Conservation (phyloP, 306 rosid genomes). For the Dalbergia cochinchinensis region DNA sequence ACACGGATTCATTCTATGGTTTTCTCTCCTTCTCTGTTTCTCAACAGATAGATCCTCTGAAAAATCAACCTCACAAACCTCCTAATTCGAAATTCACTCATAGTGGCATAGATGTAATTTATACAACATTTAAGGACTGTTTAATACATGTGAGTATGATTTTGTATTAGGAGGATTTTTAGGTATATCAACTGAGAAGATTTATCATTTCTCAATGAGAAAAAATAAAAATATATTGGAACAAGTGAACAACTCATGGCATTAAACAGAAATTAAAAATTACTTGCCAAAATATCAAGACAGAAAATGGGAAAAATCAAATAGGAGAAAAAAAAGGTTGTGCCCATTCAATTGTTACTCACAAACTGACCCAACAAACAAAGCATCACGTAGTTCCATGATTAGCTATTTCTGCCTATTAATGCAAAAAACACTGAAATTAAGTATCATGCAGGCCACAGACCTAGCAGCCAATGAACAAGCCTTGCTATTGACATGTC, state of each 20-base stretch:
- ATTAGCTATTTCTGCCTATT: not conserved
- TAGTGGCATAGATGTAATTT: too few species aligned
- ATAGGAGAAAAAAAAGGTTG: not conserved
- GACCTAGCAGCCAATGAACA: not conserved
- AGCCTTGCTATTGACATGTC: not conserved
- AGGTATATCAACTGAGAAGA: too few species aligned
- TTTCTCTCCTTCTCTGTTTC: too few species aligned
- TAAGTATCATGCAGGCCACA: constrained; percentile 15
- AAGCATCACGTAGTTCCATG: not conserved
- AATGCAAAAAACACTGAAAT: constrained; percentile 33
- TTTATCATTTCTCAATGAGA: too few species aligned
- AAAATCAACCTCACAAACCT: too few species aligned
- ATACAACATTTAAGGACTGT: too few species aligned
- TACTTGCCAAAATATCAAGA: constrained; percentile 24
- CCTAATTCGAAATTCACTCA: too few species aligned
- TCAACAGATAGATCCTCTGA: too few species aligned
- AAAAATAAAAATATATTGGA: constrained; percentile 6
- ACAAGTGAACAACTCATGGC: not conserved
- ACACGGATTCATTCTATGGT: too few species aligned
- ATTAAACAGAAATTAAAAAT: not conserved
- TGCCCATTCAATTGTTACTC: constrained; percentile 12
- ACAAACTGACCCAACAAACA: constrained; percentile 28
- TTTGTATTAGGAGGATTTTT: too few species aligned
- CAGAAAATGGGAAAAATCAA: constrained; percentile 6
- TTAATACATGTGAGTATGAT: too few species aligned